Conservation (phyloP, 2,329 filamentous ascomycete species). For the Graphilbum fragrans region DNA sequence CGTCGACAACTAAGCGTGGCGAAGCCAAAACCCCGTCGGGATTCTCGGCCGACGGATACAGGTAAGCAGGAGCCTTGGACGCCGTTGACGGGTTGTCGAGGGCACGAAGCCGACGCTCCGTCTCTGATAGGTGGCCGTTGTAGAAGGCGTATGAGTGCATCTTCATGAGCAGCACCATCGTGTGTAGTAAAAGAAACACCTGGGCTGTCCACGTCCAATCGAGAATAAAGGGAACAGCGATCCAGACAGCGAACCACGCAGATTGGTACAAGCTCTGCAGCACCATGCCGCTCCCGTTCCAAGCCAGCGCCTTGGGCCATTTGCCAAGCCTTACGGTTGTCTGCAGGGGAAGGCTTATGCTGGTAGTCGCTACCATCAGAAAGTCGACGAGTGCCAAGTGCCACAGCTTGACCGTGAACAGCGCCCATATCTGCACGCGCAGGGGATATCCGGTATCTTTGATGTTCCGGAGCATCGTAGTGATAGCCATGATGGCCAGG, state of each 20-base stretch:
- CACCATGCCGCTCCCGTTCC: conserved; percentile 65
- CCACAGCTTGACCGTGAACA: conserved; percentile 82
- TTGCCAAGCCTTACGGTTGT: conserved; percentile 44
- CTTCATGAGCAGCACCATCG: conserved; percentile 92
- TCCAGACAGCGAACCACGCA: conserved; percentile 72
- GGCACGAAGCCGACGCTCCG: conserved; percentile 63
- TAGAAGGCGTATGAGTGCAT: conserved; percentile 99
- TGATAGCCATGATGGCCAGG: conserved; percentile 91
- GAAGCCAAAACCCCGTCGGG: conserved; percentile 27
- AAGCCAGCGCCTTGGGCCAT: conserved; percentile 46
- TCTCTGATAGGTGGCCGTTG: conserved; percentile 87
- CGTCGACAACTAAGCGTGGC: conserved; percentile 15
- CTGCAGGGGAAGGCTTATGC: conserved; percentile 63
- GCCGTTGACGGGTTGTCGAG: conserved; percentile 67
- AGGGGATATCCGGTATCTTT: conserved; percentile 87
- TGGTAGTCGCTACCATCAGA: conserved; percentile 70
- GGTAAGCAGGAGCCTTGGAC: conserved; percentile 58
- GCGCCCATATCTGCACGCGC: conserved; percentile 72
- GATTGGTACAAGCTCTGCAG: conserved; percentile 75
- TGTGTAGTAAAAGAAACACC: conserved; percentile 86
- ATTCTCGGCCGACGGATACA: conserved; percentile 56
- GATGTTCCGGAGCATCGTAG: conserved; percentile 82
- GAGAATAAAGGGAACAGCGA: conserved; percentile 70
- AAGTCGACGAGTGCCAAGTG: conserved; percentile 75
- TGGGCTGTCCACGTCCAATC: conserved; percentile 96